Percentiles rank a stretch among this genome's conserved stretches.
These are phyloP conservation scores for Crassisporium funariophilum DNA, from an alignment of 768 basidiomycete genomes.

Conservation along the genomic window DNA sequence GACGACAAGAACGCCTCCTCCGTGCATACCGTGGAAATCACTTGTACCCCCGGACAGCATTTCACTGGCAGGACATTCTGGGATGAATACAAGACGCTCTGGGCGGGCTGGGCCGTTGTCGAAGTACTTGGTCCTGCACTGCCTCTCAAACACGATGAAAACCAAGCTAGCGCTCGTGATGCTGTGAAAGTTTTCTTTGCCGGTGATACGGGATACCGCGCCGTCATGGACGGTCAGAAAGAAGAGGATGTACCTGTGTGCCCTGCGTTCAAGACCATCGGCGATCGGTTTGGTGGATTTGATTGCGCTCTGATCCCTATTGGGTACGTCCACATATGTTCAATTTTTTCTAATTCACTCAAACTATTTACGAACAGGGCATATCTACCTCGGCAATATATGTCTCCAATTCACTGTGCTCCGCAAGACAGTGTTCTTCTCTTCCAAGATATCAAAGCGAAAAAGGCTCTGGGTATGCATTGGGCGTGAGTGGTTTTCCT, in stretches of 20 bases:
- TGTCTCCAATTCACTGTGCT: slow-evolving; percentile 64
- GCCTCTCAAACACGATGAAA: slow-evolving; percentile 14
- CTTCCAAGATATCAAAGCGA: slow-evolving; percentile 63
- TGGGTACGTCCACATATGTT: slow-evolving; percentile 37
- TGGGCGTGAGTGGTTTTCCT: slow-evolving; percentile 53
- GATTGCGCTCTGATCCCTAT: slow-evolving; percentile 75
- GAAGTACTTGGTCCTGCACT: slow-evolving; percentile 35
- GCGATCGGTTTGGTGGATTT: slow-evolving; percentile 60
- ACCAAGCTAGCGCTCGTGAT: slow-evolving; percentile 6
- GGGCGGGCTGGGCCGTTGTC: slow-evolving; percentile 68
- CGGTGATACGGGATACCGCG: slow-evolving; percentile 69
- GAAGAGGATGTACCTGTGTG: slow-evolving; percentile 59
- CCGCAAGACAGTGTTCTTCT: slow-evolving; percentile 71
- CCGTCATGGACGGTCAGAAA: slow-evolving; percentile 47
- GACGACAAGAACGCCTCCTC: slow-evolving; percentile 3
- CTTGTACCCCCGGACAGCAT: slow-evolving; percentile 69
- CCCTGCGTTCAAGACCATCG: slow-evolving; percentile 76
- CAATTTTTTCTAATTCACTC: no score
- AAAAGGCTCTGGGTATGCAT: slow-evolving; percentile 68
- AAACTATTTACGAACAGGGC: no score
- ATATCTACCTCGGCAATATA: slow-evolving; percentile 54
- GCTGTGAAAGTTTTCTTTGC: slow-evolving; percentile 57
- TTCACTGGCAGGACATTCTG: slow-evolving; percentile 49
- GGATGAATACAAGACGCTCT: slow-evolving; percentile 60
- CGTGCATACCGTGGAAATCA: slow-evolving; percentile 42